Conservation (phyloP, 305 asterid genomes). For the Plantago lanceolata region DNA sequence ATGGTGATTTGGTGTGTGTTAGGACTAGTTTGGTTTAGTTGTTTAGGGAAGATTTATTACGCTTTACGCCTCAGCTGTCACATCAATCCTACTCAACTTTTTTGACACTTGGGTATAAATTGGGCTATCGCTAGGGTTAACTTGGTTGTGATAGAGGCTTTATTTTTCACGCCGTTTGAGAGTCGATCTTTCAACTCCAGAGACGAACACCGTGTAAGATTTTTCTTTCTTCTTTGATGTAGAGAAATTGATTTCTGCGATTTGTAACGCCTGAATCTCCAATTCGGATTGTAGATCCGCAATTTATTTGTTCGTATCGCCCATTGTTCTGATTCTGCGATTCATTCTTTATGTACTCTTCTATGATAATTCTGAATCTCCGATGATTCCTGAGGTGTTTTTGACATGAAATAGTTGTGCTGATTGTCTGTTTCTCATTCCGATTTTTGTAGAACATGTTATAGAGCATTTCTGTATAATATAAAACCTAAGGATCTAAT, state of each 20-base stretch:
- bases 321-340: not conserved
- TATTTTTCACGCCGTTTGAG: not conserved
- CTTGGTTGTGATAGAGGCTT: not conserved
- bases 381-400: not conserved
- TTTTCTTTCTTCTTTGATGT: not conserved
- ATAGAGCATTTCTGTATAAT: no score
- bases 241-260: conserved; percentile 1
- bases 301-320: not conserved
- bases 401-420: not conserved
- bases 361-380: no score
- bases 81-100: not conserved
- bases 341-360: not conserved
- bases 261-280: conserved; percentile 1
- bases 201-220: not conserved
- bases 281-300: conserved; percentile 1
- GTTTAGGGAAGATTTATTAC: not conserved
- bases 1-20: no score
- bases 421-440: not conserved
- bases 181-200: not conserved
- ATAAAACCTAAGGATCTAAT: no score
- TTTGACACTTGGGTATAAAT: not conserved
- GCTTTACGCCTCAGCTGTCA: not conserved
- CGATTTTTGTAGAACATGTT: no score
- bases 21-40: no score
- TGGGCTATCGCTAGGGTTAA: not conserved